phyloP scores from a whole-genome alignment of 495 filamentous ascomycete species.

The Xylaria venustula region DNA sequence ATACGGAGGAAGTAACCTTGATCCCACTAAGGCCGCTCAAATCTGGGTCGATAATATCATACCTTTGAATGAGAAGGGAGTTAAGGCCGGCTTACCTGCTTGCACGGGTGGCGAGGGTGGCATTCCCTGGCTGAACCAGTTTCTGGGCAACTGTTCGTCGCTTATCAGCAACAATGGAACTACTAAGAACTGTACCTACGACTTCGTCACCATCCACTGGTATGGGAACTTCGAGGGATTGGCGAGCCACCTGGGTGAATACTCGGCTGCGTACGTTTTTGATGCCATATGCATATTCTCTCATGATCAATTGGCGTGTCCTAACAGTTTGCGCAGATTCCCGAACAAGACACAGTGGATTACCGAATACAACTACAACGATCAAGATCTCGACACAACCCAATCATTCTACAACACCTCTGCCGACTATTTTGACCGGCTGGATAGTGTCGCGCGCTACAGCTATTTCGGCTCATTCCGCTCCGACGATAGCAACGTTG shows the following conservation, averaged over 20 bases:
- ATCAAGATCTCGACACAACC: constrained; percentile 51
- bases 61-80: constrained; percentile 56
- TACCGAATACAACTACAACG: constrained; percentile 64
- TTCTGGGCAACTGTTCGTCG: constrained; percentile 53
- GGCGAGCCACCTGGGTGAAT: constrained; percentile 65
- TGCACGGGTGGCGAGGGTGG: constrained; percentile 57
- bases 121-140: constrained; percentile 61
- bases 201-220: constrained; percentile 76
- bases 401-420: constrained; percentile 65
- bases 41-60: constrained; percentile 66
- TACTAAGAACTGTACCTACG: constrained; percentile 57
- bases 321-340: constrained; percentile 37
- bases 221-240: constrained; percentile 75
- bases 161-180: constrained; percentile 34
- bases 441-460: constrained; percentile 61
- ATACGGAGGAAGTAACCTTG: constrained; percentile 59
- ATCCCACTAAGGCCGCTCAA: constrained; percentile 56
- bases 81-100: constrained; percentile 59
- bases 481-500: constrained; percentile 63
- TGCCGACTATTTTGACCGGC: constrained; percentile 61
- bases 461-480: constrained; percentile 75
- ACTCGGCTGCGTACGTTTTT: constrained; percentile 45
- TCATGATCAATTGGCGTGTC: background rate
- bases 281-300: too few relatives aligned
- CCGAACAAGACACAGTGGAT: constrained; percentile 65